Evolutionary conservation across 1,139 yeast genomes (phyloP).

Genomic region (Nadsonia starkeyi-henricii): DNA sequence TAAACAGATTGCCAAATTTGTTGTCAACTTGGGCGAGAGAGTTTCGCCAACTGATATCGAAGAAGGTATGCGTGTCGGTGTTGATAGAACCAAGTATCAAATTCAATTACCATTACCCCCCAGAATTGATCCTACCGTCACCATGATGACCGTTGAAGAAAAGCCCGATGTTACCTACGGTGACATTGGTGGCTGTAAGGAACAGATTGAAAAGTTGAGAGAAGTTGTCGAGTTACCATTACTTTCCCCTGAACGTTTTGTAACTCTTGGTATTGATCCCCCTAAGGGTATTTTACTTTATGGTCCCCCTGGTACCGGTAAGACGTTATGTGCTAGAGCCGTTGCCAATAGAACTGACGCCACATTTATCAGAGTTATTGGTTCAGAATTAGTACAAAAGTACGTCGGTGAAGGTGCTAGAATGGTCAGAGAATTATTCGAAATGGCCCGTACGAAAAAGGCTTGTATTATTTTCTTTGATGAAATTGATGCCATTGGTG

Average conservation of each 20-base stretch:
- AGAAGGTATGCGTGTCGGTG: conserved; percentile 99
- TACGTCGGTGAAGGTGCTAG: conserved; percentile 99
- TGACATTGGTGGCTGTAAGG: conserved; percentile 97
- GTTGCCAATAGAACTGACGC: conserved; percentile 99
- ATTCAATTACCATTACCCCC: conserved; percentile 96
- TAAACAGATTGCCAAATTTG: conserved; percentile 96
- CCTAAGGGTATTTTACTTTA: conserved; percentile 92
- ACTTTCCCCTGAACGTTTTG: conserved; percentile 90
- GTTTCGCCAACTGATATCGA: conserved; percentile 98
- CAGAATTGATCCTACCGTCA: conserved; percentile 89
- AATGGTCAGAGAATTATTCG: conserved; percentile 95
- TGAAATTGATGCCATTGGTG: conserved; percentile 97
- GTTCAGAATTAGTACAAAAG: conserved; percentile 93
- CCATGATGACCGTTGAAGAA: conserved; percentile 99
- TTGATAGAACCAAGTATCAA: conserved; percentile 91
- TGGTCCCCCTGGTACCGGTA: conserved; percentile 99
- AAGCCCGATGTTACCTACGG: conserved; percentile 77
- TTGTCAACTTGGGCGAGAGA: conserved; percentile 89
- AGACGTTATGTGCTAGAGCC: conserved; percentile 94
- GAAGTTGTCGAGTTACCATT: conserved; percentile 95
- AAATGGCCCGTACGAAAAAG: conserved; percentile 95
- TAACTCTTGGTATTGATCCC: conserved; percentile 91
- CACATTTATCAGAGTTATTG: conserved; percentile 92
- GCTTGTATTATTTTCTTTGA: conserved; percentile 95
- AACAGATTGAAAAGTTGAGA: conserved; percentile 89